Conservation (phyloP, 257 asterid species). For the Cordia subcordata region DNA sequence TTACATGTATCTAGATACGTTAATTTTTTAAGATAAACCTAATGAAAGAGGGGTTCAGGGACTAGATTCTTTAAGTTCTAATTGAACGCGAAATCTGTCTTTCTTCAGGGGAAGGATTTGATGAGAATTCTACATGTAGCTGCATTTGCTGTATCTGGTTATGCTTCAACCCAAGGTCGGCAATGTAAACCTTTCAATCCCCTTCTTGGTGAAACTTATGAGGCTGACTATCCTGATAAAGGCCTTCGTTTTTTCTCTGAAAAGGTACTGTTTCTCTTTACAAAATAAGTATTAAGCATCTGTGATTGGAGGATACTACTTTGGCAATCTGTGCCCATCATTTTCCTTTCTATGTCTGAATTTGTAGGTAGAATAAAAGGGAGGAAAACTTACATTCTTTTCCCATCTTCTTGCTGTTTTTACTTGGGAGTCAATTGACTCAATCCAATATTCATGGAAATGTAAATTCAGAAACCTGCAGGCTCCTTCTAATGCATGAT, state of each 20-base stretch:
- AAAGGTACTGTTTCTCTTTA: conserved; percentile 46
- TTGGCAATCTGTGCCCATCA: too few species aligned
- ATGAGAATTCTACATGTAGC: conserved; percentile 93
- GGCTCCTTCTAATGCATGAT: background rate
- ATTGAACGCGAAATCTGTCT: too few species aligned
- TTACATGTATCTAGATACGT: too few species aligned
- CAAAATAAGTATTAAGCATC: too few species aligned
- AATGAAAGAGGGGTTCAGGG: too few species aligned
- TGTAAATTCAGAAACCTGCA: background rate
- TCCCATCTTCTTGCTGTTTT: too few species aligned
- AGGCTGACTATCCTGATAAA: conserved; percentile 98
- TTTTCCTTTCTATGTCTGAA: too few species aligned
- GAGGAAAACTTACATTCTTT: too few species aligned
- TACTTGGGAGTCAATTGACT: background rate
- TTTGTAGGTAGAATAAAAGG: too few species aligned
- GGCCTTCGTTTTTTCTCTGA: conserved; percentile 92
- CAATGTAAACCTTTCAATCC: conserved; percentile 99
- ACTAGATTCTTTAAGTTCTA: too few species aligned
- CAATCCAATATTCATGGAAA: conserved; percentile 9
- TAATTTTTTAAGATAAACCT: too few species aligned
- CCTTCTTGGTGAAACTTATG: conserved; percentile 97
- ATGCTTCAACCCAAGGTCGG: conserved; percentile 96
- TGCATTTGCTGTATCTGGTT: conserved; percentile 99
- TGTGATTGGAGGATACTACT: too few species aligned
- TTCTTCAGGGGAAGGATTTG: conserved; percentile 84